Percentiles rank a stretch among this genome's conserved stretches.
phyloP scores from a whole-genome alignment of 2,329 filamentous ascomycete genomes.

The Achaetomium macrosporum region DNA sequence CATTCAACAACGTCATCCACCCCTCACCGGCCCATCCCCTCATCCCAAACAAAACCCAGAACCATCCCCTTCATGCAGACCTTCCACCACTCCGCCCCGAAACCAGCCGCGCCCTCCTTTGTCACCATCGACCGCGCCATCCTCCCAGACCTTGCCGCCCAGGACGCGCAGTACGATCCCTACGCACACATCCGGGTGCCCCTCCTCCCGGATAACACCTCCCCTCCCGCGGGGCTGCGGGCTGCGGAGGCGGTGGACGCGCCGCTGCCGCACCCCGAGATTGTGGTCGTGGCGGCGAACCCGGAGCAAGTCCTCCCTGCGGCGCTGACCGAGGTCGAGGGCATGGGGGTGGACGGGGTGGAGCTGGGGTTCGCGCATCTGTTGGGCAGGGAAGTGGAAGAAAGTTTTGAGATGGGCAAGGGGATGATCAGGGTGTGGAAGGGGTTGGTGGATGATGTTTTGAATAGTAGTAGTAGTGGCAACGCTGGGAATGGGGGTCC shows the following conservation, averaged over 20 bases:
- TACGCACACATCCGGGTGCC: conserved; percentile 48
- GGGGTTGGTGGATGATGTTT: conserved; percentile 50
- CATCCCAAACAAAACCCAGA: conserved; percentile 33
- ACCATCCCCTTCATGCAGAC: conserved; percentile 57
- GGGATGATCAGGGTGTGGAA: conserved; percentile 52
- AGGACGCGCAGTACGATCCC: conserved; percentile 29
- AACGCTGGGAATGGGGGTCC: conserved; percentile 21
- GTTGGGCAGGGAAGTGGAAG: conserved; percentile 17
- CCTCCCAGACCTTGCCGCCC: conserved; percentile 40
- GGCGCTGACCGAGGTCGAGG: conserved; percentile 53
- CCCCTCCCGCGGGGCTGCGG: conserved; percentile 35
- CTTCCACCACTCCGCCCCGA: conserved; percentile 46
- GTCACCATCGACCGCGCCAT: conserved; percentile 47
- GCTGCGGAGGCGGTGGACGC: conserved; percentile 38
- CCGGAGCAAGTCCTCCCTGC: conserved; percentile 47
- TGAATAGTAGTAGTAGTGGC: conserved; percentile 15
- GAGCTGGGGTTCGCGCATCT: conserved; percentile 49
- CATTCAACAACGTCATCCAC: conserved; percentile 40
- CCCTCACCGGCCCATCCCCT: conserved; percentile 40
- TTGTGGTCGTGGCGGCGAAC: conserved; percentile 51
- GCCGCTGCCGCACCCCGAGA: conserved; percentile 39
- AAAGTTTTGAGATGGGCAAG: conserved; percentile 28
- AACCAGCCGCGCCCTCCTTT: conserved; percentile 29
- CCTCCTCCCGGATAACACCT: conserved; percentile 55
- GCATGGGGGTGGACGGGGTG: conserved; percentile 50